These are phyloP conservation scores for Crucibulum laeve DNA, from an alignment of 768 basidiomycete species.

Conservation along the genomic window DNA sequence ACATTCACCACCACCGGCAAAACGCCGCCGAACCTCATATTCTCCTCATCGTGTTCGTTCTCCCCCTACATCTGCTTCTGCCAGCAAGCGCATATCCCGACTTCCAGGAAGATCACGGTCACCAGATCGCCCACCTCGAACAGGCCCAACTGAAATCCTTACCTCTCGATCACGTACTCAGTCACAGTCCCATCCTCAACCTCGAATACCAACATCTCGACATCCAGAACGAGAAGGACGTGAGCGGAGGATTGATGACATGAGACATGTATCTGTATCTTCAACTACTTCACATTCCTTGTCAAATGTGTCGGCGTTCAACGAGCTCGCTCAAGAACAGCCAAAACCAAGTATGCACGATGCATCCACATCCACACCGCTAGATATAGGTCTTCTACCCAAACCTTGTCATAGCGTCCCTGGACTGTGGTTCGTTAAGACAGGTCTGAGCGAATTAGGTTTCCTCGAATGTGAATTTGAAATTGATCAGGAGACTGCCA, in stretches of 20 bases:
- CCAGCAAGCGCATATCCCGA: not conserved
- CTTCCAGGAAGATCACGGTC: not conserved
- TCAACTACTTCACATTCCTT: not conserved
- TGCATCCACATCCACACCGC: no score
- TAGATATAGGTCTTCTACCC: no score
- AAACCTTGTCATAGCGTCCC: conserved; percentile 31
- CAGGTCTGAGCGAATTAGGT: conserved; percentile 24
- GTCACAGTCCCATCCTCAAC: not conserved
- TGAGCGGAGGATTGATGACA: no score
- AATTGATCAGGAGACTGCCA: conserved; percentile 28
- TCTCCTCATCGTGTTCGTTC: not conserved
- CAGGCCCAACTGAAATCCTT: not conserved
- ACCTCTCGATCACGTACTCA: not conserved
- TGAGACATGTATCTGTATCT: not conserved
- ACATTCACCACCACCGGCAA: not conserved
- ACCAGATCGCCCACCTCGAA: not conserved
- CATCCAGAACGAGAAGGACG: no score
- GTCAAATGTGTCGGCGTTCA: not conserved
- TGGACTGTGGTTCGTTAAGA: conserved; percentile 34
- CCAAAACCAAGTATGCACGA: not conserved
- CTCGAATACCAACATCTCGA: no score
- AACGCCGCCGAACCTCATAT: conserved; percentile 3
- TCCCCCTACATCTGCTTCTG: not conserved
- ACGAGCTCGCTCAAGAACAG: not conserved
- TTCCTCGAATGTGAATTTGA: conserved; percentile 31